A percentile compares a stretch with the other conserved stretches of the same genome.
phyloP scores from a whole-genome alignment of 345 rosid genomes.

The Ricinus communis region DNA sequence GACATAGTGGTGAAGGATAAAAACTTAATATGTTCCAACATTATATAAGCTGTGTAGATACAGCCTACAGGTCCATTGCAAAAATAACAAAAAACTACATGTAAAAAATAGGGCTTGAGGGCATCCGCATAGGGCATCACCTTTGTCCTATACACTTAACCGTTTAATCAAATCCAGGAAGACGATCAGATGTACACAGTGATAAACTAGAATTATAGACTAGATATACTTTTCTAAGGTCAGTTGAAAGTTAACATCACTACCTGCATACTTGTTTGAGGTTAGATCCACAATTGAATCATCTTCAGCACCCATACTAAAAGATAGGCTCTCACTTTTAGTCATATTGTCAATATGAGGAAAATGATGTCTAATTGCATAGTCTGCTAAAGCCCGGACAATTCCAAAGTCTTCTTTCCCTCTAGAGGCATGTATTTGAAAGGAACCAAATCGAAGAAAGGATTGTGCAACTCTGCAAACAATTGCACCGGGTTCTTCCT shows the following conservation, averaged over 20 bases:
- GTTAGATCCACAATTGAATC: conserved; percentile 83
- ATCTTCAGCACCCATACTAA: conserved; percentile 74
- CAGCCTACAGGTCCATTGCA: neutral
- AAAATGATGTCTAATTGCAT: conserved; percentile 87
- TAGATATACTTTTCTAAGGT: neutral
- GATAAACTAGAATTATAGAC: no score
- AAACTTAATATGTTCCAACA: no score
- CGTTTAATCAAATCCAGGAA: neutral
- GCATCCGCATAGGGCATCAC: neutral
- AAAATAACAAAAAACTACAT: neutral
- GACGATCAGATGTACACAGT: neutral
- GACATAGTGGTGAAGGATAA: no score
- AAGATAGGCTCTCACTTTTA: conserved; percentile 83
- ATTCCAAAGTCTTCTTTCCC: conserved; percentile 86
- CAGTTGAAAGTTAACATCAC: neutral
- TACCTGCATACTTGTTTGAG: conserved; percentile 98
- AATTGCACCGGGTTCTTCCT: conserved; percentile 96
- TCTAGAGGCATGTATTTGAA: conserved; percentile 86
- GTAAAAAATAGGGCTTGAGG: neutral
- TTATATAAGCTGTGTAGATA: neutral
- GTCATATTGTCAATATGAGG: conserved; percentile 79
- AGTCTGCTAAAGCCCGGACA: conserved; percentile 78
- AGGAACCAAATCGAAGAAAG: conserved; percentile 89
- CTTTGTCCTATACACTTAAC: neutral
- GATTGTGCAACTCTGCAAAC: conserved; percentile 91